Evolutionary conservation across 257 asterid species (phyloP), one percentile per base, ranked within the genome.

Genomic region (Lantana camara): DNA sequence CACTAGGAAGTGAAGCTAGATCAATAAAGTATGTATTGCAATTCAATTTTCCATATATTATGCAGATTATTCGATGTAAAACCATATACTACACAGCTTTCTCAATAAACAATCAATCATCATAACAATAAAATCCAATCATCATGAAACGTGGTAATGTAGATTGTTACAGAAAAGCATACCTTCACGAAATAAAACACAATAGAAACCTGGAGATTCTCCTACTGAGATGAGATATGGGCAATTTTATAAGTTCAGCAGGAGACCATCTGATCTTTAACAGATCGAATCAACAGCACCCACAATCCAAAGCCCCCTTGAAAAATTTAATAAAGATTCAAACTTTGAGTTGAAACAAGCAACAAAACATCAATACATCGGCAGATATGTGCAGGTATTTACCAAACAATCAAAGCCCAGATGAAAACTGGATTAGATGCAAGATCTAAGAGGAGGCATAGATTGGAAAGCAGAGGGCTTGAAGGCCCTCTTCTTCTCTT

Each of bases 381-480:
- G 20, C 54, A 60, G 62, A 46, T 42, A 73, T 37, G 51, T 42
- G 70, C 63, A 68, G 12, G 30, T 55, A 59, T 19, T 46, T 81
- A 75, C 82, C 80, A 82, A 80, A 80, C 21, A 74, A 75, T 46
- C 58, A 63, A 75, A 70, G 74, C 77, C 80, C 77, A 70, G 80
- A 77, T 41, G 77, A 76, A 53, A 78, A 83, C 72, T 70, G 63
- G 74, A 73, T 72, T 66, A 35, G 69, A 82, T 52, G 82, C 77
- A 87, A 92, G 96, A 92, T 92, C 89, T 80, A 77, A 75, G 76
- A 77, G 82, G 95, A 75, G 85, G 85, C 88, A 82, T 78, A 79
- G 85, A 80, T 66, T 73, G 82, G 63, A 64, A 75, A 80, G 84
- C 81, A 76, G 87, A 84, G 83, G 89, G 88, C 85, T 67, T 27